A percentile compares a stretch with the other conserved stretches of the same genome.
Conservation (phyloP, 2,329 filamentous ascomycete genomes). For the Colletotrichum liriopes region DNA sequence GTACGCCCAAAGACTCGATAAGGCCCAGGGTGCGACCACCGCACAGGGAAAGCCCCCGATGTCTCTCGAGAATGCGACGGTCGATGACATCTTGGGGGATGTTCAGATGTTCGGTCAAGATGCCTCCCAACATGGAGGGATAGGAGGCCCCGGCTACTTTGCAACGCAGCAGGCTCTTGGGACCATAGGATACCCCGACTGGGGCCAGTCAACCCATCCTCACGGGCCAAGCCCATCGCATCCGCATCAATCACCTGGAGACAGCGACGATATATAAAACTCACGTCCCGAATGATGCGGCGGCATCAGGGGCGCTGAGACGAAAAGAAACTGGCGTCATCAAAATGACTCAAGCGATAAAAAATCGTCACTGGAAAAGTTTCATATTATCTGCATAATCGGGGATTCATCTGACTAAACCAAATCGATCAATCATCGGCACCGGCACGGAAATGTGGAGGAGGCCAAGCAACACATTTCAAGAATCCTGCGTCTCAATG, state of each 20-base stretch:
- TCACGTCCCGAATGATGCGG: not conserved
- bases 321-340: not conserved
- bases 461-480: not conserved
- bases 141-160: conserved; percentile 10
- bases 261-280: conserved; percentile 13
- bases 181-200: conserved; percentile 7
- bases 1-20: conserved; percentile 45
- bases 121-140: not conserved
- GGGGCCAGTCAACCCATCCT: conserved; percentile 1
- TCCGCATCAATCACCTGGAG: conserved; percentile 5
- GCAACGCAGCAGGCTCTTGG: conserved; percentile 17
- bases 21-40: conserved; percentile 8
- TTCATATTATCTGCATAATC: not conserved
- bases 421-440: not conserved
- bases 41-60: conserved; percentile 12
- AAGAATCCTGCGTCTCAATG: conserved; percentile 16
- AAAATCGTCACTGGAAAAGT: not conserved
- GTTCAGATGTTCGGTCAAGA: conserved; percentile 41
- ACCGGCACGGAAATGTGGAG: not conserved
- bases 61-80: conserved; percentile 23
- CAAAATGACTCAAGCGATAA: not conserved
- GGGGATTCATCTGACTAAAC: not conserved
- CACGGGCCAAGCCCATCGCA: conserved; percentile 1
- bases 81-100: conserved; percentile 40
- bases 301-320: not conserved